A percentile compares a stretch with the other conserved stretches of the same genome.
These are phyloP conservation scores for Saccharomycopsis crataegensis DNA, from an alignment of 1,139 yeast species.

Conservation along the genomic window DNA sequence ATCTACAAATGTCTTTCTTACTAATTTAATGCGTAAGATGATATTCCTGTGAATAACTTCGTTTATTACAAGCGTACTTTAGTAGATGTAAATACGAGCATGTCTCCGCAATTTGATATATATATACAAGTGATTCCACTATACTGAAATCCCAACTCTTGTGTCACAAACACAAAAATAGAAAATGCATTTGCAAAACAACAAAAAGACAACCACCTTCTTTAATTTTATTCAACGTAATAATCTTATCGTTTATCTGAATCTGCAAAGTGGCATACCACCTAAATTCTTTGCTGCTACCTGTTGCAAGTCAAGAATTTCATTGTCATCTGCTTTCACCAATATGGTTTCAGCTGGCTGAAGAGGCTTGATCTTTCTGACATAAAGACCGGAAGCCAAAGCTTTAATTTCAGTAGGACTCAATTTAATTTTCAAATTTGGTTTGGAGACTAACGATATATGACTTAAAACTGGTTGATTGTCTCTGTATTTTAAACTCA, in stretches of 20 bases:
- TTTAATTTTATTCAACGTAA: neutral
- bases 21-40: neutral
- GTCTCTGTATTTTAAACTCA: constrained; percentile 82
- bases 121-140: neutral
- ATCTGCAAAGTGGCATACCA: constrained; percentile 81
- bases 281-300: constrained; percentile 68
- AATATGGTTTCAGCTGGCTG: constrained; percentile 89
- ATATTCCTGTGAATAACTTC: too few relatives aligned
- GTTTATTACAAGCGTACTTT: too few relatives aligned
- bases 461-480: constrained; percentile 69
- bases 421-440: constrained; percentile 69
- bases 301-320: constrained; percentile 69
- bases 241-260: constrained; percentile 33
- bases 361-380: constrained; percentile 69
- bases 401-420: constrained; percentile 57
- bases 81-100: too few relatives aligned
- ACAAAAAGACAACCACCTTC: neutral
- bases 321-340: constrained; percentile 42
- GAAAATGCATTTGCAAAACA: too few relatives aligned
- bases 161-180: too few relatives aligned
- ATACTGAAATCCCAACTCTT: too few relatives aligned
- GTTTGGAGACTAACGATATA: constrained; percentile 73
- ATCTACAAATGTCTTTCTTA: neutral
- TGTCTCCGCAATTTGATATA: neutral
- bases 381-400: constrained; percentile 69